Evolutionary conservation across 306 rosid species (phyloP), one percentile per base, ranked within the genome.

Genomic region (Lathyrus tuberosus): DNA sequence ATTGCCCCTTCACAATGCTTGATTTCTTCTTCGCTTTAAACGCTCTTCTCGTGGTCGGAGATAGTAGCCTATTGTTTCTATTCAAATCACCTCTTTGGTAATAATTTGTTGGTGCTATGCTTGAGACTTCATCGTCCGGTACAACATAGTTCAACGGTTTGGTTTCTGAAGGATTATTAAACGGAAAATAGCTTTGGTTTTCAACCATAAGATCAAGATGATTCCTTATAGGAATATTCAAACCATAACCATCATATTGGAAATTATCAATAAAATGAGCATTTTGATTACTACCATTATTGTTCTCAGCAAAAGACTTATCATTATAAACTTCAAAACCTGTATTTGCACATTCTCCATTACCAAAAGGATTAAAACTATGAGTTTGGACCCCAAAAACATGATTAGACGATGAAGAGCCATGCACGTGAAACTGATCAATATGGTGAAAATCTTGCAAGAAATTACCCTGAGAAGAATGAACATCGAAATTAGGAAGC

Each of bases 1-100:
- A 94, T 35, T 91, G 99, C 0, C 99, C 99, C 82, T 94, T 94
- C 74, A 94, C 86, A 16, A 81, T 72, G 54, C 67, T 86, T 47
- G 82, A 52, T 70, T 84, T 94, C 73, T 81, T 94, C 52, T 77
- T 71, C 44, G 69, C 82, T 62, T 89, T 94, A 43, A 58, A 71
- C 16, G 82, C 35, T 64, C 84, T 82, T 42, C 84, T 81, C 48
- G 76, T 51, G 13, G 65, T 62, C 28, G 81, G 51, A 35, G 87
- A 79, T 30, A 40, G 76, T 30, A 40, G 43, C 60, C 75, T 74
- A 38, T 47, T 71, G 43, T 44, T 84, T 52, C 78, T 82, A 67
- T 76, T 76, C 71, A 81, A 60, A 40, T 66, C 78, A 73, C 30
- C 70, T 69, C 74, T 84, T 46, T 57, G 82, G 74, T 73, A 74